phyloP scores from a whole-genome alignment of 2,329 filamentous ascomycete species.

The Trichoderma simmonsii region DNA sequence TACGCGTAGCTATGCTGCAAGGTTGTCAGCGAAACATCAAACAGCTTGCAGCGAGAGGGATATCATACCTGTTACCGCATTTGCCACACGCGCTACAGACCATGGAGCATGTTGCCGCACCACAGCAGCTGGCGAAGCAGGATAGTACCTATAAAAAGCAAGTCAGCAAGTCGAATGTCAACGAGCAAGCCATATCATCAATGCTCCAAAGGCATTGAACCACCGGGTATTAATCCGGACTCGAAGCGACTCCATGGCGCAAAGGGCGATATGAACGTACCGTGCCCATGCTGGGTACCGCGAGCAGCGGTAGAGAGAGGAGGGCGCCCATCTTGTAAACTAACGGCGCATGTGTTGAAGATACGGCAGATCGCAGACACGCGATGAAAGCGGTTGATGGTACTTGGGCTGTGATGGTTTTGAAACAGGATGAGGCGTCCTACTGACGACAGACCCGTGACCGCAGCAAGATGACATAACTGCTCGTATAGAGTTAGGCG shows the following conservation, averaged over 20 bases:
- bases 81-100: constrained; percentile 95
- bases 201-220: background rate
- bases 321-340: constrained; percentile 72
- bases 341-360: background rate
- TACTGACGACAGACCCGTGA: constrained; percentile 1
- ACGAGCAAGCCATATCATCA: background rate
- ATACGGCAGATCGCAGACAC: background rate
- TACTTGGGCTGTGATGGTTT: background rate
- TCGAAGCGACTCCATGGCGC: background rate
- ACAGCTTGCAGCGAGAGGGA: background rate
- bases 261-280: constrained; percentile 52
- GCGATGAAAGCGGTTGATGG: background rate
- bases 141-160: constrained; percentile 60
- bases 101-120: constrained; percentile 92
- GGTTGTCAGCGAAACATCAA: background rate
- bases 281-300: constrained; percentile 79
- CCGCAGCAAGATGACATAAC: constrained; percentile 11
- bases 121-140: constrained; percentile 86
- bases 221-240: background rate
- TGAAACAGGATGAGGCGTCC: constrained; percentile 8
- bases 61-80: constrained; percentile 80
- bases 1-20: constrained; percentile 84
- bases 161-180: background rate
- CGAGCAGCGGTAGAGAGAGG: constrained; percentile 84
- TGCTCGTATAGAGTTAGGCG: background rate